phyloP scores from a whole-genome alignment of 768 basidiomycete genomes.

The Auricularia heimuer region DNA sequence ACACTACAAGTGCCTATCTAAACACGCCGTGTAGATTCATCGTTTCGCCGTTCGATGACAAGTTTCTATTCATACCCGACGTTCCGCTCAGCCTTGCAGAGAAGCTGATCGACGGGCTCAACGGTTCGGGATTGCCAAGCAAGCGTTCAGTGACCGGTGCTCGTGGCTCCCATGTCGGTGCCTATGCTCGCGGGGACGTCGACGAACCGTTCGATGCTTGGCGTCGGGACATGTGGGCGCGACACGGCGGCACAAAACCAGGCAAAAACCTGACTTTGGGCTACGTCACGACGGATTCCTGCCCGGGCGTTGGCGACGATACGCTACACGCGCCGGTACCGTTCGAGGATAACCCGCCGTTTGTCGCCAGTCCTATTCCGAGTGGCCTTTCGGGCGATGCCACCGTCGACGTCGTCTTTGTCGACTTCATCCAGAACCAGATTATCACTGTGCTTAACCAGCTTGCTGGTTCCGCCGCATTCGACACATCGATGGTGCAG shows the following conservation, averaged over 20 bases:
- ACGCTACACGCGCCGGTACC: slow-evolving; percentile 52
- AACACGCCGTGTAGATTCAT: slow-evolving; percentile 31
- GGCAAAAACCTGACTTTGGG: slow-evolving; percentile 51
- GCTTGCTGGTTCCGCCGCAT: not conserved
- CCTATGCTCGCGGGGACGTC: slow-evolving; percentile 1
- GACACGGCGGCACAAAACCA: slow-evolving; percentile 28
- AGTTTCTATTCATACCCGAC: slow-evolving; percentile 51
- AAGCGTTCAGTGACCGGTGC: slow-evolving; percentile 2
- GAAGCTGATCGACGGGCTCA: slow-evolving; percentile 31
- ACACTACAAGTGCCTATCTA: too few species aligned
- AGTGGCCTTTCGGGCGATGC: slow-evolving; percentile 34
- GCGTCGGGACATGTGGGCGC: slow-evolving; percentile 11
- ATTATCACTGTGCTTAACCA: slow-evolving; percentile 10
- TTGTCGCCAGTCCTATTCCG: slow-evolving; percentile 48
- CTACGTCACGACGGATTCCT: slow-evolving; percentile 67
- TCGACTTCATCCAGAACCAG: slow-evolving; percentile 52
- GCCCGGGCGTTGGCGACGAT: slow-evolving; percentile 71
- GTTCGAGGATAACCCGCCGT: slow-evolving; percentile 44
- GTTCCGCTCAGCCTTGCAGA: slow-evolving; percentile 42
- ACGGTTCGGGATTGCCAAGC: slow-evolving; percentile 8
- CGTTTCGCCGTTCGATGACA: slow-evolving; percentile 56
- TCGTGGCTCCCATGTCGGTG: not conserved
- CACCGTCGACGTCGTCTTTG: slow-evolving; percentile 64
- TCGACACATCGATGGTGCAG: not conserved
- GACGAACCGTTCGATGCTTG: slow-evolving; percentile 5